Percentiles rank a stretch among this genome's conserved stretches.
phyloP scores from a whole-genome alignment of 352 stramenopile species.

The Stramenopiles sp. region DNA sequence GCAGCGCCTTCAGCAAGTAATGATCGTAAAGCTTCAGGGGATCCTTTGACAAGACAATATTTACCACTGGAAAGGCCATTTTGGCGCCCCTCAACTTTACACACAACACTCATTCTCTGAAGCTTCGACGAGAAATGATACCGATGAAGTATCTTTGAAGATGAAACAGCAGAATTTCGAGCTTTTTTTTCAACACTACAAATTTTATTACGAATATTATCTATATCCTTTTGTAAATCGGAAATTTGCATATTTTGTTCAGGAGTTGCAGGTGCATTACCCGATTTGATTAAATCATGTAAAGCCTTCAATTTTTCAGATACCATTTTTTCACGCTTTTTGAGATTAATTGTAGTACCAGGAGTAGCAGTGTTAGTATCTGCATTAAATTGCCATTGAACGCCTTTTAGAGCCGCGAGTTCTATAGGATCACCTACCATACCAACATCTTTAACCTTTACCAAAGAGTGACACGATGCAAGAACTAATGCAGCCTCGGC shows the following conservation, averaged over 20 bases:
- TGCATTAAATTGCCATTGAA: conserved; percentile 34
- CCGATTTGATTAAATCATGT: too few species aligned
- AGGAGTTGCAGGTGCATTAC: too few species aligned
- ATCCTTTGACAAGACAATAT: conserved; percentile 78
- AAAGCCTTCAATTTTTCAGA: too few species aligned
- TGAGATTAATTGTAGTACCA: too few species aligned
- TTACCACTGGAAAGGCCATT: too few species aligned
- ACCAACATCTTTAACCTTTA: background rate
- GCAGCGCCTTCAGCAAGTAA: conserved; percentile 47
- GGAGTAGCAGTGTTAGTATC: too few species aligned
- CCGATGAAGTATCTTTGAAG: conserved; percentile 42
- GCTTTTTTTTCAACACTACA: too few species aligned
- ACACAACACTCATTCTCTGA: conserved; percentile 78
- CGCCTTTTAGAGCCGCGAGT: conserved; percentile 68
- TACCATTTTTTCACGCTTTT: too few species aligned
- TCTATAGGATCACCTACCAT: conserved; percentile 89
- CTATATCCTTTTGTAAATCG: conserved; percentile 1
- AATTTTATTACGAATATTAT: too few species aligned
- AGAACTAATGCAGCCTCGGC: conserved; percentile 6
- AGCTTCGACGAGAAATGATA: conserved; percentile 78
- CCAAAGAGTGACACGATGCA: conserved; percentile 6
- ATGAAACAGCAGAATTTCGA: too few species aligned
- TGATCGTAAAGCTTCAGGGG: conserved; percentile 52
- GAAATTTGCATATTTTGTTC: conserved; percentile 2
- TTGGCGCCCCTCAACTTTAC: conserved; percentile 13